Evolutionary conservation across 257 asterid genomes (phyloP), one percentile per base, ranked within the genome.

Genomic region (Gynochthodes officinalis): DNA sequence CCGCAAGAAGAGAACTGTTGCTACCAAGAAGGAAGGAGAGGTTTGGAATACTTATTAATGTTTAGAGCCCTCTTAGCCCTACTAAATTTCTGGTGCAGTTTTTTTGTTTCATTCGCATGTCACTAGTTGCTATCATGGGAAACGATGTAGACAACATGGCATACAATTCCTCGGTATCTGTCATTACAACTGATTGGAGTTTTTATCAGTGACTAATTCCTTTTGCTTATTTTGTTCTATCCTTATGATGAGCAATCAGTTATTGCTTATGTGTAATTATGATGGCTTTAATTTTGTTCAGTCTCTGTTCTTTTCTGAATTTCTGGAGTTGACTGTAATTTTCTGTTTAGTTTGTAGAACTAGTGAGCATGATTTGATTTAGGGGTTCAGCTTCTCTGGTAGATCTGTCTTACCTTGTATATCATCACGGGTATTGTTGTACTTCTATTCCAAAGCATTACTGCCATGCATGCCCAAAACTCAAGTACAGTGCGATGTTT

Each of bases 1-100:
- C 28, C 70, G 82, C 79, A 81, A 81, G 82, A 81, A 77, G 77
- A 81, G 77, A 77, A 49, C 42, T 1, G 4, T 77, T 35, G 55
- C 67, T 35, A 81, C 57, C 57, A 50, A 81, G 77, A 81, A 77
- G 73, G 84, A 80, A 37, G 39, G 65, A 16, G 82, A 76, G 79
- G 84, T 80, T 57, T 21, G 57, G 57, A 50, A 50, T 50, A 3
- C 25, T 50, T 50, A 2, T 50, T 11, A 50, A 8, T 50, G 25
- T 50, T 18, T 25, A 28, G 48, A 0, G 2, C 25, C 9, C 8
- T 48, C 4, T 0, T 42, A 18, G 15, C 12, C 57, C 25, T 50
- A 3, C 25, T 37, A 16, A 1, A 50, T 37, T 54, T 16, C 42
- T 28, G 35, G 15, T 23, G 14, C 18, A 1, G 21, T 4, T 59